Evolutionary conservation across 2,329 filamentous ascomycete species (phyloP), one percentile per base, ranked within the genome.

Genomic region (Pezicula radicicola): DNA sequence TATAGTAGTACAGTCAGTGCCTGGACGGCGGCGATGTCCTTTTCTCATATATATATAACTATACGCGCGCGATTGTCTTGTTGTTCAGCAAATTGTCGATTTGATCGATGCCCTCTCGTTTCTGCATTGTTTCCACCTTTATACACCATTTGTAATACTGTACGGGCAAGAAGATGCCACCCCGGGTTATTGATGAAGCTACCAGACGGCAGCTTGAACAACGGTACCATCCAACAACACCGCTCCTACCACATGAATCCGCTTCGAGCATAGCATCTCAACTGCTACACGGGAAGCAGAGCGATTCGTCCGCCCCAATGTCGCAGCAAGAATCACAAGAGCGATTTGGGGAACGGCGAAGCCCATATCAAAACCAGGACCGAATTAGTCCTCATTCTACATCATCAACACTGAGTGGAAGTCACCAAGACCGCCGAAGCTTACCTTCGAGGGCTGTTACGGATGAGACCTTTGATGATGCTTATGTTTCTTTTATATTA

Each of bases 401-500:
- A 21, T 30, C 15, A 8, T 10, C 46, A 27, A 25, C 33, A 6
- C 1, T 37, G 46, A 33, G 33, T 28, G 33, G 39, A 44, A 43
- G 39, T 39, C 10, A 35, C n/a, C 55, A 50, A 30, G 39, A 51
- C 15, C 40, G 15, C 39, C 57, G 63, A 51, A 49, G 16, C 45
- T 70, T 93, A 45, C 92, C 92, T 7, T 75, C 84, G 50, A 82
- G 79, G 56, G 74, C 84, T 55, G 84, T 96, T 28, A 85, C 81
- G 3, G 79, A 83, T 60, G 79, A 81, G 2, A 88, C 80, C 12
- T 85, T 97, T 58, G 89, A 92, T 63, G 84, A 93, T 66, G 86
- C 89, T 47, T 97, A 92, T 67, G 85, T 92, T 54, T 71, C 76
- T 59, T 97, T 97, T 68, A 88, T 97, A 62, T 77, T 97, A 52